Base-by-base conservation (phyloP, 495 filamentous ascomycete genomes). In the Penicillium maclennaniae region DNA sequence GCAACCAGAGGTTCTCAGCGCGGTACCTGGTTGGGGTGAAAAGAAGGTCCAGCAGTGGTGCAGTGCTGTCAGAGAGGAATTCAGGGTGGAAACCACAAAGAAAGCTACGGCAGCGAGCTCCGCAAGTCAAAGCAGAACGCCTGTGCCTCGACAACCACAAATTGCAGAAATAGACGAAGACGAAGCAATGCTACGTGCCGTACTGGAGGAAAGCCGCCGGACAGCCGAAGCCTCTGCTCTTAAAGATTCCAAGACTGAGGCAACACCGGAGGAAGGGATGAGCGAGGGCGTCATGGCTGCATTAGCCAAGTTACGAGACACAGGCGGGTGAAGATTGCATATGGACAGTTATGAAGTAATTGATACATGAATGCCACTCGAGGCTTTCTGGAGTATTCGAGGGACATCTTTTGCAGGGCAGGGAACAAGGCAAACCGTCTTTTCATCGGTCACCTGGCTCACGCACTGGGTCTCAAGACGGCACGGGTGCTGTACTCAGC, bases 11-110 rank as follows among this genome's bases (percentile, higher is more conserved):
- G 87, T 95, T 68, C 75, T 97, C 41, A 79, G 82, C 25, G 67
- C 88, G 39, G 82, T 99, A 25, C 79, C 86, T 6, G 93, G 93
- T 9, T 97, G 92, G 92, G 93, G 93, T 16, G 89, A 95, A 74
- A 92, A 87, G 74, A 99, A 97, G 68, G 89, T 96, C 7, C 83
- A 85, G 61, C 79, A 79, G 48, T 97, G 92, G 90, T 87, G 82
- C 61, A 78, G 70, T 46, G 85, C 85, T 4, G 89, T 97, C 7
- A 76, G 88, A 46, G 91, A 95, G 70, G 87, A 87, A 7, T 97
- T 97, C 59, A 70, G 88, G 55, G 82, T 87, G 9, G 81, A 83
- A 60, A 86, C 83, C 50, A 81, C 87, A 3, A 83, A 80, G 28
- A 88, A 76, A 65, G 67, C 79, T 28, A 76, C 73, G 4, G 51